These are phyloP conservation scores for Lachnellula willkommii DNA, from an alignment of 2,329 filamentous ascomycete genomes.

Conservation along the genomic window DNA sequence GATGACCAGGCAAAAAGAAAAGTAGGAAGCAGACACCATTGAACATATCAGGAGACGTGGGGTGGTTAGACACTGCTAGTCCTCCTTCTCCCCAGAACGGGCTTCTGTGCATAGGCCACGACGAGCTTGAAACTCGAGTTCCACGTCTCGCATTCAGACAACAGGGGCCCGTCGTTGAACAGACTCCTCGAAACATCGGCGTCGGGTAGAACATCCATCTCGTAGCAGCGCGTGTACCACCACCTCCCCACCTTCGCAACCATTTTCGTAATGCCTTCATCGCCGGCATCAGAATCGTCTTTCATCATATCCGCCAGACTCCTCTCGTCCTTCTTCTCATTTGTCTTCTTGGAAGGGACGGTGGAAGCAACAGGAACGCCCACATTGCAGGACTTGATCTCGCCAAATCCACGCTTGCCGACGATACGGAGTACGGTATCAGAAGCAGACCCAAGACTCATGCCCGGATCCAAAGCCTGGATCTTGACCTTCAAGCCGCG, in stretches of 20 bases:
- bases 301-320: constrained; percentile 68
- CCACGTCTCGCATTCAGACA: constrained; percentile 80
- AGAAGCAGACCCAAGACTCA: constrained; percentile 54
- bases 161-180: constrained; percentile 69
- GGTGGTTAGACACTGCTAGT: constrained; percentile 25
- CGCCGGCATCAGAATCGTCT: constrained; percentile 62
- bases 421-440: constrained; percentile 62
- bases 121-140: constrained; percentile 84
- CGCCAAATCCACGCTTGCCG: constrained; percentile 63
- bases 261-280: constrained; percentile 86
- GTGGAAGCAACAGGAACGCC: constrained; percentile 66
- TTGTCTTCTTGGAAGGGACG: constrained; percentile 31
- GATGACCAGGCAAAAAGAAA: background rate
- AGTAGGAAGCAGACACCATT: background rate
- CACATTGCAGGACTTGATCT: constrained; percentile 70
- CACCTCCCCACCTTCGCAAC: constrained; percentile 87
- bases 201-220: constrained; percentile 54
- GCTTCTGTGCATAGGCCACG: constrained; percentile 66
- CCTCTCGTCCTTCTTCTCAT: constrained; percentile 38
- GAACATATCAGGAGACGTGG: background rate
- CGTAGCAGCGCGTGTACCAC: constrained; percentile 96
- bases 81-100: constrained; percentile 22
- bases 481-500: constrained; percentile 67
- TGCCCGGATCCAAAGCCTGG: constrained; percentile 53
- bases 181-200: constrained; percentile 54